Conservation (phyloP, 2,329 filamentous ascomycete species). For the Lachnum nothofagi region DNA sequence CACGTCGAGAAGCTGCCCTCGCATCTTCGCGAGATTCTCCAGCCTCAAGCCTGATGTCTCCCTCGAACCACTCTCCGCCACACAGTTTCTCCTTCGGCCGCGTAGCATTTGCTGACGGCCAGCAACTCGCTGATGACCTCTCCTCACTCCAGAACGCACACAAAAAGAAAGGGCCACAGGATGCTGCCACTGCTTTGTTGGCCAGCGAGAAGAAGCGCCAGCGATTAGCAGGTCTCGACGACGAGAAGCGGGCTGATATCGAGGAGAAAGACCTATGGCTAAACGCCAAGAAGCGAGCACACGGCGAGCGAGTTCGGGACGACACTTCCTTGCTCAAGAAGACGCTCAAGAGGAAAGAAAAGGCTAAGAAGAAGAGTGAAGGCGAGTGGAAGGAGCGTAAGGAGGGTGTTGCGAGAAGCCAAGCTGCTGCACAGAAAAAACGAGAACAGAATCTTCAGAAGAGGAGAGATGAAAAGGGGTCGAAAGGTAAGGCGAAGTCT, state of each 20-base stretch:
- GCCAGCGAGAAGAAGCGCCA: conserved; percentile 82
- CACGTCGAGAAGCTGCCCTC: conserved; percentile 57
- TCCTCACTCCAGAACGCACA: conserved; percentile 57
- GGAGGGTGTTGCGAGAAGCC: conserved; percentile 67
- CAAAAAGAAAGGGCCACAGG: conserved; percentile 77
- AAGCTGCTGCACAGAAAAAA: conserved; percentile 77
- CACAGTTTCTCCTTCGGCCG: conserved; percentile 85
- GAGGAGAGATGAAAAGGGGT: conserved; percentile 69
- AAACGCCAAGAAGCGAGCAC: conserved; percentile 79
- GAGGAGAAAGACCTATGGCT: conserved; percentile 94
- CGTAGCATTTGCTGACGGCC: conserved; percentile 84
- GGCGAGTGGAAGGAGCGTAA: conserved; percentile 76
- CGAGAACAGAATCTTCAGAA: conserved; percentile 72
- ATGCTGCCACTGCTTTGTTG: conserved; percentile 79
- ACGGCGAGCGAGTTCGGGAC: conserved; percentile 84
- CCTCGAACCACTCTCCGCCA: conserved; percentile 47
- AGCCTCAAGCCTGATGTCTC: conserved; percentile 48
- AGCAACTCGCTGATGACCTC: conserved; percentile 68
- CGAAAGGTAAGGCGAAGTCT: conserved; percentile 45
- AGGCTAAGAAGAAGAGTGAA: conserved; percentile 83
- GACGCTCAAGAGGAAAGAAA: conserved; percentile 88
- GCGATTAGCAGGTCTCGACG: conserved; percentile 68
- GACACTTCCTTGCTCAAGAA: conserved; percentile 87
- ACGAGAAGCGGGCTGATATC: conserved; percentile 76
- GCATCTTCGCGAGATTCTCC: conserved; percentile 57